Evolutionary conservation across 805 yeast species (phyloP), one percentile per base, ranked within the genome.

Genomic region (Komagataella pseudopastoris): DNA sequence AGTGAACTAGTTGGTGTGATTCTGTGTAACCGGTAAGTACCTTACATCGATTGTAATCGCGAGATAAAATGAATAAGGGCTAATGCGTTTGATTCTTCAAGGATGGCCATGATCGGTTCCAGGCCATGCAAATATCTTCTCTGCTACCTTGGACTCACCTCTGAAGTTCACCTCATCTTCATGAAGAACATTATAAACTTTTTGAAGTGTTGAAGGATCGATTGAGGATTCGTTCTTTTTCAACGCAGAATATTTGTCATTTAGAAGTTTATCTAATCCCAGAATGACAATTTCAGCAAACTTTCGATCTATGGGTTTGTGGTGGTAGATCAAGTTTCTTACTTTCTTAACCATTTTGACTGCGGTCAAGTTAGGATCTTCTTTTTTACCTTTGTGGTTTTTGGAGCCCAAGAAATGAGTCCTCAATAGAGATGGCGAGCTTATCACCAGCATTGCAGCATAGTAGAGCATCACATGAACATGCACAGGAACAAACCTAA

Each of bases 51-150:
- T 10, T 10, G 6, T 4, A 8, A 30, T 30, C 39, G 39, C 39
- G 39, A 30, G 10, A 14, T 30, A 10, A 10, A 30, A 14, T 30
- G 8, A 30, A 10, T 30, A 10, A 5, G 39, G 5, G 20, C 7
- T 8, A 16, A 14, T 17, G 22, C 20, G 20, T 20, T 20, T 20
- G 20, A 20, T 20, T 22, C 17, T 22, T 36, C 62, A 60, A 2
- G 85, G 85, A 60, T 81, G 87, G 0, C 84, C 83, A 56, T 79
- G 85, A 56, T 81, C 75, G 12, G 78, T 72, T 0, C 86, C 85
- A 0, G 87, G 87, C 87, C 87, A 81, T 1, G 87, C 77, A 45
- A 65, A 56, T 43, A 72, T 69, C 47, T 60, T 62, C 46, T 65
- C 64, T 12, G 55, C 55, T 43, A 57, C 56, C 46, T 52, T 49